phyloP scores from a whole-genome alignment of 306 rosid species.

The Vicia faba region DNA sequence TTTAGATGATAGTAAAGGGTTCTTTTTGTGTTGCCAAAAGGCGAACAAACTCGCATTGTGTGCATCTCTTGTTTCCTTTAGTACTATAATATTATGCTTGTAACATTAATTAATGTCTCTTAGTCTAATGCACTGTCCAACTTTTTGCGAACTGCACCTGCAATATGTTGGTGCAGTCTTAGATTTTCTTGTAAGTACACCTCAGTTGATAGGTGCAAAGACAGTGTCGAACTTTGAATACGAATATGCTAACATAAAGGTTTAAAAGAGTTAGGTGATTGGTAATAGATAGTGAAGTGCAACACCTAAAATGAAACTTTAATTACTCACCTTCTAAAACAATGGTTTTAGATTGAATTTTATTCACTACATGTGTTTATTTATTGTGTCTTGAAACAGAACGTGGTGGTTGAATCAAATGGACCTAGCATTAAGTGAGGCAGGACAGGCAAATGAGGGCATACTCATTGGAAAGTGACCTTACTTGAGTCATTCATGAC shows the following conservation, averaged over 20 bases:
- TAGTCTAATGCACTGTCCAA: background rate
- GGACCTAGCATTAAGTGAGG: background rate
- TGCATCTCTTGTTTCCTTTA: no score
- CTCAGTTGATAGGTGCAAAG: no score
- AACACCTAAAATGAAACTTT: slow-evolving; percentile 9
- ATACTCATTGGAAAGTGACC: background rate
- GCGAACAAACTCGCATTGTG: background rate
- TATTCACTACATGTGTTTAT: background rate
- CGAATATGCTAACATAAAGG: background rate
- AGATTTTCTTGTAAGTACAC: no score
- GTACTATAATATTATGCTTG: no score
- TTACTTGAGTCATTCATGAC: background rate
- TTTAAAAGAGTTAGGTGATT: background rate
- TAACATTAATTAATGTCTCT: background rate
- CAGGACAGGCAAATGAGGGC: background rate
- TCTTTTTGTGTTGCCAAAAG: slow-evolving; percentile 4
- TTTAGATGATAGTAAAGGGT: background rate
- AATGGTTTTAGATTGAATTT: slow-evolving; percentile 4
- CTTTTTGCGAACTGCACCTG: background rate
- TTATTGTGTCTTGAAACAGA: background rate
- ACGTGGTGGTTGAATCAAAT: background rate
- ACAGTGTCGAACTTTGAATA: no score
- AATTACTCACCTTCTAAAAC: background rate
- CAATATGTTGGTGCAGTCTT: background rate
- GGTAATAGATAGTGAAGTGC: slow-evolving; percentile 16